Percentiles rank a stretch among this genome's conserved stretches.
These are phyloP conservation scores for Pythium sukuiense DNA, from an alignment of 352 stramenopile species.

Conservation along the genomic window DNA sequence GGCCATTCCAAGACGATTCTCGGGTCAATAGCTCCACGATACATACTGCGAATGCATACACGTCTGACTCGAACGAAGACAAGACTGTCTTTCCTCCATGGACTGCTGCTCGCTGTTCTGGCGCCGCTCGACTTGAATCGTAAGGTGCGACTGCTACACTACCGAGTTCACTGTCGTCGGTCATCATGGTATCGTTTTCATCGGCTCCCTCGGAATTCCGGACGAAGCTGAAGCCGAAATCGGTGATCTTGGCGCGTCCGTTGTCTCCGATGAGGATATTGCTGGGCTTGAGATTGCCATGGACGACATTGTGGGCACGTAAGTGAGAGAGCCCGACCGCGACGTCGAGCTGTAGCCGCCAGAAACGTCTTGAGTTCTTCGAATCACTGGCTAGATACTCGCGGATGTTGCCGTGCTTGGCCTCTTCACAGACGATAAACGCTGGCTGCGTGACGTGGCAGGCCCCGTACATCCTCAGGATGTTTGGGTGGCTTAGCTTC, in stretches of 20 bases:
- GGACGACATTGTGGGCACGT: conserved; percentile 54
- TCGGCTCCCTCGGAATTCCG: not conserved
- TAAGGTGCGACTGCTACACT: conserved; percentile 8
- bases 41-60: conserved; percentile 58
- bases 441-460: conserved; percentile 31
- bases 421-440: conserved; percentile 38
- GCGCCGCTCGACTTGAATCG: conserved; percentile 11
- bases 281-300: conserved; percentile 83
- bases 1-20: not conserved
- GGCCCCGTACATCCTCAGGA: conserved; percentile 37
- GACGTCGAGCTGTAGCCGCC: conserved; percentile 35
- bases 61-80: conserved; percentile 33
- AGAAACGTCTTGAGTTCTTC: conserved; percentile 10
- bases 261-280: conserved; percentile 79
- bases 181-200: conserved; percentile 13
- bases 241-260: conserved; percentile 32
- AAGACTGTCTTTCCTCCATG: conserved; percentile 12
- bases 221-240: conserved; percentile 38
- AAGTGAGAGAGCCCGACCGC: conserved; percentile 55
- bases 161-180: conserved; percentile 1
- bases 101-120: conserved; percentile 14
- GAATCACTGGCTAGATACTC: conserved; percentile 26
- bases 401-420: conserved; percentile 23
- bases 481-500: conserved; percentile 35
- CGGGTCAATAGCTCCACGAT: conserved; percentile 31